Evolutionary conservation across 345 rosid species (phyloP).

Genomic region (Populus euphratica): DNA sequence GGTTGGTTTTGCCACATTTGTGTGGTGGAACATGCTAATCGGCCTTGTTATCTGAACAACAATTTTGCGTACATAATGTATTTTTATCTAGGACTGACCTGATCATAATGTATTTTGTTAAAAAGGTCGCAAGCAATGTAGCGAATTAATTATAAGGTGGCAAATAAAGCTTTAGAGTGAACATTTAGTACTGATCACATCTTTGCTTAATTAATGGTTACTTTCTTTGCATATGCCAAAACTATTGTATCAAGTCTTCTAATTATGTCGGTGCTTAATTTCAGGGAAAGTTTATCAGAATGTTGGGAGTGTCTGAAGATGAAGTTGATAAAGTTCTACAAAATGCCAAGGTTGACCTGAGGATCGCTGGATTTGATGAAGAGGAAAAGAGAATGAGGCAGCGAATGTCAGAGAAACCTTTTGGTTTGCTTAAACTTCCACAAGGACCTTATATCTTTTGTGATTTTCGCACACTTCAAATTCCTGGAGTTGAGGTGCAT

Average conservation of each 20-base stretch:
- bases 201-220: not conserved
- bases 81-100: too few species aligned
- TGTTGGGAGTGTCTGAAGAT: constrained; percentile 85
- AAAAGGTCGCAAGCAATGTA: too few species aligned
- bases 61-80: too few species aligned
- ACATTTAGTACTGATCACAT: not conserved
- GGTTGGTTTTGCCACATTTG: too few species aligned
- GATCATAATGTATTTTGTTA: too few species aligned
- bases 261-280: constrained; percentile 2
- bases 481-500: constrained; percentile 75
- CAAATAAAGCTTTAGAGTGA: too few species aligned
- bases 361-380: constrained; percentile 89
- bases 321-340: constrained; percentile 57
- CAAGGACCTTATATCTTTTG: constrained; percentile 72
- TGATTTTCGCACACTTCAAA: constrained; percentile 70
- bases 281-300: constrained; percentile 72
- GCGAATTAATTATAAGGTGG: too few species aligned
- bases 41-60: too few species aligned
- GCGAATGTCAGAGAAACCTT: constrained; percentile 30
- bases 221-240: not conserved
- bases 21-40: too few species aligned
- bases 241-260: constrained; percentile 6
- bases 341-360: constrained; percentile 47
- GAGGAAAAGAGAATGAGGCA: constrained; percentile 76
- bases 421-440: constrained; percentile 51